Conservation (phyloP, 2,329 filamentous ascomycete genomes). For the Exophiala aquamarina region DNA sequence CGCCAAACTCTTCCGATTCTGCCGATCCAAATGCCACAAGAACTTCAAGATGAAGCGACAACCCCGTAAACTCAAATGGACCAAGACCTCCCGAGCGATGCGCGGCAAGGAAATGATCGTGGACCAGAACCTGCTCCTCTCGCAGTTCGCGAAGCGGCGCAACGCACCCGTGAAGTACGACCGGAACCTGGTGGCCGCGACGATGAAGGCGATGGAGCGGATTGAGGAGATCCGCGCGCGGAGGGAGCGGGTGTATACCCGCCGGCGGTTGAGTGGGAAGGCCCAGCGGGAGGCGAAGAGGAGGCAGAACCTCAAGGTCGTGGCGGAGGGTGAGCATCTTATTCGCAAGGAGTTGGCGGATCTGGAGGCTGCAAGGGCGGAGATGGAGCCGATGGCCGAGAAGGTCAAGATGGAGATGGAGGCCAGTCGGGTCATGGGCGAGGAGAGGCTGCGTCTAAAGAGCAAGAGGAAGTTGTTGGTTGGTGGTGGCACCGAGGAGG, state of each 20-base stretch:
- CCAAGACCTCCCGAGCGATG: constrained; percentile 83
- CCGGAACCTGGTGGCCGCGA: constrained; percentile 83
- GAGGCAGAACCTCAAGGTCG: constrained; percentile 79
- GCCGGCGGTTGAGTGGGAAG: constrained; percentile 89
- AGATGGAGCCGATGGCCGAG: constrained; percentile 31
- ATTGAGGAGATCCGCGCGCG: constrained; percentile 80
- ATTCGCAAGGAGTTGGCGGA: constrained; percentile 69
- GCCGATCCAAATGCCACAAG: constrained; percentile 67
- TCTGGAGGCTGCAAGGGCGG: constrained; percentile 52
- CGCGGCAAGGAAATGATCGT: constrained; percentile 88
- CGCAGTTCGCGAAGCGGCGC: constrained; percentile 82
- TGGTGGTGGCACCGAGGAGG: constrained; percentile 45
- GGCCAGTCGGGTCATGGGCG: constrained; percentile 38
- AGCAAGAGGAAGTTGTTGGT: constrained; percentile 46
- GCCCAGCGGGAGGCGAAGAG: constrained; percentile 69
- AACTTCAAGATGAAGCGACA: constrained; percentile 99
- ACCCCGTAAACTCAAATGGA: constrained; percentile 95
- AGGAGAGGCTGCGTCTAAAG: constrained; percentile 43
- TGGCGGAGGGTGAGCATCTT: constrained; percentile 89
- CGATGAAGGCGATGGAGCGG: constrained; percentile 87
- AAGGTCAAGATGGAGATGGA: constrained; percentile 31
- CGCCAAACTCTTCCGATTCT: constrained; percentile 66
- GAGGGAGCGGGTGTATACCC: constrained; percentile 90
- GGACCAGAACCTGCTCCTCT: constrained; percentile 73
- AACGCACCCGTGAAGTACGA: constrained; percentile 96